Conservation (phyloP, 2,329 filamentous ascomycete genomes). For the Colletotrichum chlorophyti region DNA sequence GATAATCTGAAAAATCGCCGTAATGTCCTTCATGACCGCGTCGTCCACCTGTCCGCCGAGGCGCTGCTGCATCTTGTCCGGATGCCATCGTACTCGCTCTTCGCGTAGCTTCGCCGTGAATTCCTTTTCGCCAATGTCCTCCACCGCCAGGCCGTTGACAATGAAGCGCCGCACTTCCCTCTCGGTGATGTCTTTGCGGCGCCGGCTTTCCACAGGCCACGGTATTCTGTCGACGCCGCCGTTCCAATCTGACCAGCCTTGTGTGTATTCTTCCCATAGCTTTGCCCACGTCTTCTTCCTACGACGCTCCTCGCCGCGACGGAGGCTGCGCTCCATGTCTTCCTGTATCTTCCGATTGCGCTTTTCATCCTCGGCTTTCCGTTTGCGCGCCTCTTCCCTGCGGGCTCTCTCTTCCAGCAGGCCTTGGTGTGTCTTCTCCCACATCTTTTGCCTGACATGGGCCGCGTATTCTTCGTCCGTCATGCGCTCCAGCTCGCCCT, state of each 20-base stretch:
- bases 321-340: slow-evolving; percentile 74
- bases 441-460: slow-evolving; percentile 89
- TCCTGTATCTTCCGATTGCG: slow-evolving; percentile 45
- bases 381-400: slow-evolving; percentile 59
- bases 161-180: slow-evolving; percentile 75
- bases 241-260: slow-evolving; percentile 67
- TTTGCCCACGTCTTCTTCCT: slow-evolving; percentile 60
- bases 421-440: slow-evolving; percentile 90
- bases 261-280: slow-evolving; percentile 70
- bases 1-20: slow-evolving; percentile 89
- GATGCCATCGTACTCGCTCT: slow-evolving; percentile 94
- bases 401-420: slow-evolving; percentile 77
- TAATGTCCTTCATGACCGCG: slow-evolving; percentile 78
- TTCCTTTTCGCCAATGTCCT: slow-evolving; percentile 51
- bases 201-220: slow-evolving; percentile 77
- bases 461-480: slow-evolving; percentile 89
- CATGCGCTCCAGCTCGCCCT: slow-evolving; percentile 79
- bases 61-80: slow-evolving; percentile 94
- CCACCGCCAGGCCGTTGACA: slow-evolving; percentile 50
- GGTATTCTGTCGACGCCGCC: slow-evolving; percentile 52
- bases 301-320: slow-evolving; percentile 69
- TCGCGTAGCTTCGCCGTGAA: slow-evolving; percentile 69
- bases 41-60: slow-evolving; percentile 77
- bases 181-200: slow-evolving; percentile 60
- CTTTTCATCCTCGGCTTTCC: slow-evolving; percentile 58